Evolutionary conservation across 768 basidiomycete genomes (phyloP), one percentile per base, ranked within the genome.

Genomic region (Hortiboletus flavorubellus): DNA sequence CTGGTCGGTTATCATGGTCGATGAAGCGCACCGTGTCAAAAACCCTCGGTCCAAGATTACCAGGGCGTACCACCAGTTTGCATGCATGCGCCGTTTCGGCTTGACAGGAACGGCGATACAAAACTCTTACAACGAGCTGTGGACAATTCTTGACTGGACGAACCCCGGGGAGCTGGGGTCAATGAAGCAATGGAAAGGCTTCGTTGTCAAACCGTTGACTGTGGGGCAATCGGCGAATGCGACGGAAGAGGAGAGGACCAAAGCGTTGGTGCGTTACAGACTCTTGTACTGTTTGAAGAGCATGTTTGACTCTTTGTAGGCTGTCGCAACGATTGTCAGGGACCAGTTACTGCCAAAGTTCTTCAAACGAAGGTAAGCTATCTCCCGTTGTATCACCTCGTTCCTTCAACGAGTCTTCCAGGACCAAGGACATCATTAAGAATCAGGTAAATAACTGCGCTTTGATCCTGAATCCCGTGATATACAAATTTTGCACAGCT

Each of bases 71-170:
- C 83, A 87, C 61, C 81, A 78, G 48, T 91, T 97, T 63, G 45
- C 69, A 1, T 93, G 90, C 65, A 60, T 59, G 30, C 69, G 75
- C 15, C 86, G 95, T 3, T 93, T 96, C 62, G 96, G 93, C 0
- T 75, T 98, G 43, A 97, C 94, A 0, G 93, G 91, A 8, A 82
- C 79, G n/a, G 80, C 85, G 9, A 80, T 89, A 35, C 96, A 98
- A 65, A 99, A 98, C 62, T 82, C 85, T 1, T 94, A 95, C 65
- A 80, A 82, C 41, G 96, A 98, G 68, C 76, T 98, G 61, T 95
- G 93, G 89, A 90, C 91, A 1, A 85, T 99, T 34, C 73, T 98
- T 33, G 85, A 96, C 65, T 98, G 93, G 89, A 87, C 88, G n/a
- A 89, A 86, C 56, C 93, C 93, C 0, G 90, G 86, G 0, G 74